Evolutionary conservation across 805 yeast species (phyloP), one percentile per base, ranked within the genome.

Genomic region (Yamadazyma laniorum): DNA sequence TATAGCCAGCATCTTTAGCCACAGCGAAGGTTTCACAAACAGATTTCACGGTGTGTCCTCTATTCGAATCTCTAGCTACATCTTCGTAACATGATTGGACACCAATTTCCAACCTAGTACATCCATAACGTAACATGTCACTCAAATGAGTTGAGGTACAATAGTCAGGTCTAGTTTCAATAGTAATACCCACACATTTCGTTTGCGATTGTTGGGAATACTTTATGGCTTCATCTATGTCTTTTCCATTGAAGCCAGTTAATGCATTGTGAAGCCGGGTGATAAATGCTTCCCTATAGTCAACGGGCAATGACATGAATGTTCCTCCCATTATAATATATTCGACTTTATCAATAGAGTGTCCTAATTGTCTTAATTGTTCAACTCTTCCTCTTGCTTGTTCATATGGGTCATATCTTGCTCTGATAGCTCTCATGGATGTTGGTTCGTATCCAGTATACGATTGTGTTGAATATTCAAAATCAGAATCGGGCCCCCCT

Each of bases 261-360:
- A 93, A 70, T 0, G 99, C 99, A 61, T 93, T 93, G 64, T 93
- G 99, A 47, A 93, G 66, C 52, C 86, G 89, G 12, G 89, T 77
- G 43, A 93, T 90, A 54, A 93, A 93, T 39, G 72, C 76, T 59
- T 93, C 99, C 43, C 99, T 73, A 63, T 93, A 93, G 36, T 85
- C 91, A 35, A 79, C 75, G 13, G 96, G 95, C 43, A 93, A 71
- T 2, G 95, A 85, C 99, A 93, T 93, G 61, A 93, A 93, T 0
- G 99, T 93, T 48, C 99, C 99, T 38, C 99, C 99, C 99, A 93
- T 93, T 48, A 93, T 82, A 47, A 93, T 93, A 58, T 93, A 93
- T 61, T 93, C 99, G 11, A 93, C 99, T 57, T 93, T 93, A 59
- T 93, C 99, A 31, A 93, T 91, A 1, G 95, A 83, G 57, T 93